Conservation (phyloP, 164 flowering plant species). For the Stephania japonica region DNA sequence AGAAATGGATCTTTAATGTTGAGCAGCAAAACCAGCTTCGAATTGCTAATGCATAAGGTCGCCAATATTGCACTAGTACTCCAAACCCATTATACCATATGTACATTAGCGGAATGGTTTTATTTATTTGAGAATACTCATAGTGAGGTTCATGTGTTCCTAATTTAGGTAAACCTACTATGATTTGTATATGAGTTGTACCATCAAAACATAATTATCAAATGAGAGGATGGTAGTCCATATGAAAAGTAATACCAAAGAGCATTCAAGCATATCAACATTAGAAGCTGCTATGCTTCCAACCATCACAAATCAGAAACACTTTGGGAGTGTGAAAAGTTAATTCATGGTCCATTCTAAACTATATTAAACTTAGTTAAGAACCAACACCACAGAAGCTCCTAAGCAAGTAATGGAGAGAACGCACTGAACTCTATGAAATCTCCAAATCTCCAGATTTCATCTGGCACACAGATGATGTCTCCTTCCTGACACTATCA, state of each 20-base stretch:
- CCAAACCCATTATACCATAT: background rate
- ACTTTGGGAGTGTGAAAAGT: too few relatives aligned
- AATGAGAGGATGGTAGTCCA: background rate
- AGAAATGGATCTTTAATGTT: background rate
- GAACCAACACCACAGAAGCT: too few relatives aligned
- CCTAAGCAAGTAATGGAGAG: too few relatives aligned
- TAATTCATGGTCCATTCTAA: too few relatives aligned
- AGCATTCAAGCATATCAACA: too few relatives aligned
- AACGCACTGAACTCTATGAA: too few relatives aligned
- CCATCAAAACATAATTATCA: background rate
- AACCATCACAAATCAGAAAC: too few relatives aligned
- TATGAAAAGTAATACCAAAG: background rate
- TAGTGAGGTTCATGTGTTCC: background rate
- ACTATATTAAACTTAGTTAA: too few relatives aligned
- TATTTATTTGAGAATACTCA: background rate
- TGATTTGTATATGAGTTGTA: background rate
- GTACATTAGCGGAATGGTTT: background rate
- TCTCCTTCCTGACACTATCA: too few relatives aligned
- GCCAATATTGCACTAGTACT: background rate
- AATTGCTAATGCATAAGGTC: background rate
- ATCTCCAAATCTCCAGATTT: too few relatives aligned
- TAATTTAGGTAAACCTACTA: background rate
- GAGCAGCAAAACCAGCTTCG: background rate
- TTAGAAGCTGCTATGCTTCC: too few relatives aligned
- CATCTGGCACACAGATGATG: too few relatives aligned